phyloP scores from a whole-genome alignment of 257 asterid species.

The Anisodus acutangulus region DNA sequence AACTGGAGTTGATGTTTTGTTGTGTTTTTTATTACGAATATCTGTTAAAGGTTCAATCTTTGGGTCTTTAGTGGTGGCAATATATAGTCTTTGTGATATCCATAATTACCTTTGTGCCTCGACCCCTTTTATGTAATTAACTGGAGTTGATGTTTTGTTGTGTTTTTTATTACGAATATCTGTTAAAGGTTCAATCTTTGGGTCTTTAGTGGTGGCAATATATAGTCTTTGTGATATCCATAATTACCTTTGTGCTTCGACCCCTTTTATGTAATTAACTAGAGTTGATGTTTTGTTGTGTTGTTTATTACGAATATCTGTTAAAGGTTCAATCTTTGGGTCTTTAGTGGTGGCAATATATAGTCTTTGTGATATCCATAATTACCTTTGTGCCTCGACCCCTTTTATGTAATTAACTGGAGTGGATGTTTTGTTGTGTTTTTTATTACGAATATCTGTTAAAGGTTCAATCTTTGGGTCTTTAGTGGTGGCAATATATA shows the following conservation, averaged over 20 bases:
- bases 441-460: background rate
- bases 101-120: background rate
- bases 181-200: no score
- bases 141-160: background rate
- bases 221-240: no score
- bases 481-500: background rate
- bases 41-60: no score
- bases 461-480: background rate
- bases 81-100: background rate
- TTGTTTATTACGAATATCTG: background rate
- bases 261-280: no score
- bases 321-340: background rate
- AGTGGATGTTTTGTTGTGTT: background rate
- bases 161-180: no score
- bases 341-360: background rate
- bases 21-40: no score
- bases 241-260: no score
- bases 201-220: no score
- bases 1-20: background rate
- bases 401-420: background rate
- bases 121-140: background rate
- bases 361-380: background rate
- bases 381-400: background rate
- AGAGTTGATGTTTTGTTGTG: background rate
- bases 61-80: background rate